Percentiles rank a stretch among this genome's conserved stretches.
Evolutionary conservation across 2,329 filamentous ascomycete genomes (phyloP).

Genomic region (Alternaria sp.): DNA sequence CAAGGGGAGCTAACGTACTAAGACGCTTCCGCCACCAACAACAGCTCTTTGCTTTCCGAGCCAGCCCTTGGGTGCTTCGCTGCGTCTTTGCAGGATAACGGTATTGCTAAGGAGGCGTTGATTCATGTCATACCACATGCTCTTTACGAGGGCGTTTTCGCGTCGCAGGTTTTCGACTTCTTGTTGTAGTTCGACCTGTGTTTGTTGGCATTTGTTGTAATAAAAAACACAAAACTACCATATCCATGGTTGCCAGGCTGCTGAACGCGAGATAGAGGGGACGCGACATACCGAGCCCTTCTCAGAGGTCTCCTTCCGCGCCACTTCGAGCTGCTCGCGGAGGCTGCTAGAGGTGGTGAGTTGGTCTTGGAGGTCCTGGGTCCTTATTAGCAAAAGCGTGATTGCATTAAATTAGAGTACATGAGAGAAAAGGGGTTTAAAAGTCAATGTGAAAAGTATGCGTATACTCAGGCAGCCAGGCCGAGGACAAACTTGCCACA

Average conservation of each 20-base stretch:
- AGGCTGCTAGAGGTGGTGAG: slow-evolving; percentile 32
- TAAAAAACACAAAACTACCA: not conserved
- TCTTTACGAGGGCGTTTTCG: slow-evolving; percentile 80
- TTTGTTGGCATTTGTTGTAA: not conserved
- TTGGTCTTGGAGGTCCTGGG: slow-evolving; percentile 47
- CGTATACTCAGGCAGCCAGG: slow-evolving; percentile 40
- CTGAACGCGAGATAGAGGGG: not conserved
- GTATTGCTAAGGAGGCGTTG: slow-evolving; percentile 83
- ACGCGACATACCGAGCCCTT: slow-evolving; percentile 47
- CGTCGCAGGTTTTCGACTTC: slow-evolving; percentile 75
- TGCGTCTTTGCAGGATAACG: slow-evolving; percentile 77
- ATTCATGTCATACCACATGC: slow-evolving; percentile 87
- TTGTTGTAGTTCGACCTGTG: slow-evolving; percentile 45
- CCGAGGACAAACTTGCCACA: slow-evolving; percentile 46
- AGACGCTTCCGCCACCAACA: slow-evolving; percentile 44
- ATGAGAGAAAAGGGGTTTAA: not conserved
- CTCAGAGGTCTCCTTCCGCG: slow-evolving; percentile 46
- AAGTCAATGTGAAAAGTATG: slow-evolving; percentile 32
- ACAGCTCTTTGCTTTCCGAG: slow-evolving; percentile 78
- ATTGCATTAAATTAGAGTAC: slow-evolving; percentile 4
- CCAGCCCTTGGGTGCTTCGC: slow-evolving; percentile 82
- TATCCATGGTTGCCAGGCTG: slow-evolving; percentile 6
- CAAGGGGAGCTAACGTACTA: slow-evolving; percentile 28
- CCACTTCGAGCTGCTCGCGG: slow-evolving; percentile 44
- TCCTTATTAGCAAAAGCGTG: slow-evolving; percentile 20